Conservation (phyloP, 148 eudicot species). For the Oxyria digyna region DNA sequence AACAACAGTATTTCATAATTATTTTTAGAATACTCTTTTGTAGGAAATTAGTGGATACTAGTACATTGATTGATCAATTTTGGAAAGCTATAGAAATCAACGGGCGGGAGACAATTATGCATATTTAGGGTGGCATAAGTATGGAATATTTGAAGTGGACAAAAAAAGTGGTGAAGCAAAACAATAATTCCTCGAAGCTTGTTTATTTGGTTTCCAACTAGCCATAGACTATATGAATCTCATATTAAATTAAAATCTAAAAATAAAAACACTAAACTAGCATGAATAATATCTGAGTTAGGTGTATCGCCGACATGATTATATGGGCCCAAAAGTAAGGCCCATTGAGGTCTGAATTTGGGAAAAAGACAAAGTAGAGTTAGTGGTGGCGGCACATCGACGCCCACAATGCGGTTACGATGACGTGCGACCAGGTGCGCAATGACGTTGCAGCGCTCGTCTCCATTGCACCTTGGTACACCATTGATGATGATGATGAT, state of each 20-base stretch:
- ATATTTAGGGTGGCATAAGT: neutral
- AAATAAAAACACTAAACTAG: neutral
- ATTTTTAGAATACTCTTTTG: no score
- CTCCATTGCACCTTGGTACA: constrained; percentile 52
- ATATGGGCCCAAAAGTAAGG: neutral
- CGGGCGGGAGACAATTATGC: neutral
- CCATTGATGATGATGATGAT: constrained; percentile 29
- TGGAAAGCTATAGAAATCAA: no score
- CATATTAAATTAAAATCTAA: neutral
- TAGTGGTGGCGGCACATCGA: neutral
- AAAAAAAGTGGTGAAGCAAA: neutral
- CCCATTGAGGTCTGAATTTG: neutral
- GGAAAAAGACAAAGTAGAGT: no score
- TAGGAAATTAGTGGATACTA: no score
- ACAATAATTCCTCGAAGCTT: neutral
- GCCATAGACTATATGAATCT: neutral
- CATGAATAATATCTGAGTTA: neutral
- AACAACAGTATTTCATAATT: no score
- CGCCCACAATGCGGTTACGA: constrained; percentile 15
- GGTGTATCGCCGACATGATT: neutral
- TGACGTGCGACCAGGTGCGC: constrained; percentile 26
- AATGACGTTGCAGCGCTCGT: constrained; percentile 16
- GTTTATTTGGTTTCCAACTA: neutral
- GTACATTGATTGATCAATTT: no score
- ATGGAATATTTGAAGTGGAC: neutral